Percentiles rank a stretch among this genome's conserved stretches.
Conservation (phyloP, 371 early-diverging fungal genomes). For the Choanephora cucurbitarum region DNA sequence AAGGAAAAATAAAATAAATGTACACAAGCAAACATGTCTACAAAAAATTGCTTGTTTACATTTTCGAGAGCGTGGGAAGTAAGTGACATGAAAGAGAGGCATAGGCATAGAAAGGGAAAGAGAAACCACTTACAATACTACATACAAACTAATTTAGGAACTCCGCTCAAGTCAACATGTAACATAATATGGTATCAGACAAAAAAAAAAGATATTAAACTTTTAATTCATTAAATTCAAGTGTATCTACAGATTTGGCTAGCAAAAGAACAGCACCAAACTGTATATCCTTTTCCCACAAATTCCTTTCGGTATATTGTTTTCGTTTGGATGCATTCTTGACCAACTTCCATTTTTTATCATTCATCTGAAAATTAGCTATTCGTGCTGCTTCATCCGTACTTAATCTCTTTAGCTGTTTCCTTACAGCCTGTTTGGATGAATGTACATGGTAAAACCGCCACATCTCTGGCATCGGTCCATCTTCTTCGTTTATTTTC, state of each 20-base stretch:
- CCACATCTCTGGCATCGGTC: slow-evolving; percentile 27
- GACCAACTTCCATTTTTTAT: slow-evolving; percentile 28
- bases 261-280: slow-evolving; percentile 26
- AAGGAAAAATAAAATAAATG: slow-evolving; percentile 5
- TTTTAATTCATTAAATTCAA: slow-evolving; percentile 27
- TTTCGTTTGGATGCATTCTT: slow-evolving; percentile 17
- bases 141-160: too few species aligned
- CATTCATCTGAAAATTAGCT: slow-evolving; percentile 29
- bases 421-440: slow-evolving; percentile 2
- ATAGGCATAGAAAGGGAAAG: background rate
- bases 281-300: slow-evolving; percentile 31
- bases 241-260: slow-evolving; percentile 25
- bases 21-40: slow-evolving; percentile 3
- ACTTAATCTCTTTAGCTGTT: slow-evolving; percentile 19
- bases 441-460: slow-evolving; percentile 28
- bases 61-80: slow-evolving; percentile 13
- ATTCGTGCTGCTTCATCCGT: slow-evolving; percentile 29
- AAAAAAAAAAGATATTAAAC: slow-evolving; percentile 17
- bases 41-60: slow-evolving; percentile 5
- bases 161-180: too few species aligned
- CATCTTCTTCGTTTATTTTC: background rate
- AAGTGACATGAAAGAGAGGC: background rate
- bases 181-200: too few species aligned
- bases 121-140: too few species aligned
- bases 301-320: slow-evolving; percentile 11